phyloP scores from a whole-genome alignment of 345 rosid species.

The Citrus maxima region DNA sequence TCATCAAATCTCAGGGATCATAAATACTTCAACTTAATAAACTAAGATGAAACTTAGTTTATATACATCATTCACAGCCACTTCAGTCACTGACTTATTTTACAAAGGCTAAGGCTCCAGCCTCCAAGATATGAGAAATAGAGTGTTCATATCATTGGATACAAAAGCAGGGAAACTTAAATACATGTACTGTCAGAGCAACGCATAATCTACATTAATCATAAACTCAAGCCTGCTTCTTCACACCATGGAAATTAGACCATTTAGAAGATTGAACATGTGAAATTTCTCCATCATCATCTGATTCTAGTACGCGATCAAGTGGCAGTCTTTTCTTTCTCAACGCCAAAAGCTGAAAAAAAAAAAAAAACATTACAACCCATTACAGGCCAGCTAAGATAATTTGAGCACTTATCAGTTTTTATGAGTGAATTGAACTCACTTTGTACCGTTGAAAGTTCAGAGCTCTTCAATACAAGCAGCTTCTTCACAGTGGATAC shows the following conservation, averaged over 20 bases:
- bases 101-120: not conserved
- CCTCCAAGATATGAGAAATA: not conserved
- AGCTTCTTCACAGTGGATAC: conserved; percentile 43
- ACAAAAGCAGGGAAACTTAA: not conserved
- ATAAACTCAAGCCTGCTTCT: not conserved
- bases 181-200: not conserved
- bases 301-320: conserved; percentile 8
- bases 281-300: conserved; percentile 11
- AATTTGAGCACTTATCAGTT: not conserved
- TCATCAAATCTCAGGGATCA: not conserved
- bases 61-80: not conserved
- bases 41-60: not conserved
- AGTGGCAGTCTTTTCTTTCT: conserved; percentile 17
- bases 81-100: not conserved
- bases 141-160: not conserved
- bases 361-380: not conserved
- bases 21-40: not conserved
- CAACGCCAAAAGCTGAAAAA: conserved; percentile 18
- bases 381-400: not conserved
- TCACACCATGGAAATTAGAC: not conserved
- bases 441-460: conserved; percentile 14
- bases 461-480: conserved; percentile 40
- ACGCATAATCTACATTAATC: not conserved
- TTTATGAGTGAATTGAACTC: conserved; percentile 13
- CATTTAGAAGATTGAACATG: not conserved